Conservation (phyloP, 768 basidiomycete species). For the Auriscalpium orientale region DNA sequence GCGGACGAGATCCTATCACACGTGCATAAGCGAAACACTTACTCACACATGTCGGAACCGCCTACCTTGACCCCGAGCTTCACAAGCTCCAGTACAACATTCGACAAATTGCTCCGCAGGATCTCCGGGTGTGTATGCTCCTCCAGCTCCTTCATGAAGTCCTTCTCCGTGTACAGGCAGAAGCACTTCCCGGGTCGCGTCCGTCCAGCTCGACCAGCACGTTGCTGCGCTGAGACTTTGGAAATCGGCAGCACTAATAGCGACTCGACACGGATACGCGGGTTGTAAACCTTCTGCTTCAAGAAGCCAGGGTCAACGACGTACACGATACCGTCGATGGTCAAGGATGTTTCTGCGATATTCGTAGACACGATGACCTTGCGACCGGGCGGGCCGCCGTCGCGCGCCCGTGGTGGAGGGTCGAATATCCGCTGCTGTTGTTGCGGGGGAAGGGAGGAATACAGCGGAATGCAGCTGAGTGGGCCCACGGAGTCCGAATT, state of each 20-base stretch:
- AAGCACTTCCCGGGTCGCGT: conserved; percentile 98
- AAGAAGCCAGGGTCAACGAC: conserved; percentile 97
- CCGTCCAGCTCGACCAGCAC: conserved; percentile 93
- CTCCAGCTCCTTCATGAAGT: conserved; percentile 92
- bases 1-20: conserved; percentile 62
- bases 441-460: conserved; percentile 88
- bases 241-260: conserved; percentile 92
- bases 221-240: conserved; percentile 92
- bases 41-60: background rate
- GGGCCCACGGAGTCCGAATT: conserved; percentile 78
- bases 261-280: conserved; percentile 91
- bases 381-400: conserved; percentile 75
- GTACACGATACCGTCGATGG: conserved; percentile 99
- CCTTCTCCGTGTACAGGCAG: conserved; percentile 92
- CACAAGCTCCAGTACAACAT: conserved; percentile 86
- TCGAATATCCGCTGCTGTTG: conserved; percentile 98
- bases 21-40: background rate
- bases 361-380: conserved; percentile 96
- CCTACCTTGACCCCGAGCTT: conserved; percentile 88
- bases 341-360: conserved; percentile 95
- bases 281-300: conserved; percentile 98
- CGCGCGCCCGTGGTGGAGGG: conserved; percentile 58
- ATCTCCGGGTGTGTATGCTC: conserved; percentile 99
- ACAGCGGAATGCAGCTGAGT: conserved; percentile 83
- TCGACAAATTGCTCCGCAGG: conserved; percentile 85